Percentiles rank a stretch among this genome's conserved stretches.
phyloP scores from a whole-genome alignment of 805 yeast genomes.

The Candida ponderosae region DNA sequence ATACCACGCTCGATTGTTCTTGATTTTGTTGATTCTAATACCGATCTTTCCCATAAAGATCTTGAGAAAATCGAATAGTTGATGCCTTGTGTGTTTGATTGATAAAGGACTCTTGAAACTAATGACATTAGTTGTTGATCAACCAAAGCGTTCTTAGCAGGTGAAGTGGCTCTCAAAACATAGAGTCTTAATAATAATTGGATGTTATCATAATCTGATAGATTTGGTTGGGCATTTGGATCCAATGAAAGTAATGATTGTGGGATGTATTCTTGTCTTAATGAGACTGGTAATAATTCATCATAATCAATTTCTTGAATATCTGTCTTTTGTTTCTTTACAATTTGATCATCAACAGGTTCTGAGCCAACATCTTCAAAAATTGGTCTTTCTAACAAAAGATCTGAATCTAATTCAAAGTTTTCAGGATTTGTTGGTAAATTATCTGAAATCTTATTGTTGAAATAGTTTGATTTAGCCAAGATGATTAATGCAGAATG shows the following conservation, averaged over 20 bases:
- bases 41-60: constrained; percentile 85
- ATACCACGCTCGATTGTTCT: constrained; percentile 92
- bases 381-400: constrained; percentile 66
- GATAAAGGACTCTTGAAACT: constrained; percentile 60
- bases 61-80: constrained; percentile 78
- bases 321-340: constrained; percentile 29
- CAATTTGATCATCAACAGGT: constrained; percentile 33
- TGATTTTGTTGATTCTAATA: constrained; percentile 71
- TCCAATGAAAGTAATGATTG: constrained; percentile 43
- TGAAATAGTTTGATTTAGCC: constrained; percentile 42
- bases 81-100: constrained; percentile 30
- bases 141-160: constrained; percentile 59
- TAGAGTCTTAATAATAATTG: constrained; percentile 65
- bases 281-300: constrained; percentile 54
- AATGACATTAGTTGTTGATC: constrained; percentile 80
- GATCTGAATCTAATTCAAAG: constrained; percentile 63
- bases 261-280: constrained; percentile 60
- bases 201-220: constrained; percentile 63
- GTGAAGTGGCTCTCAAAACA: constrained; percentile 60
- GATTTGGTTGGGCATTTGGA: constrained; percentile 74
- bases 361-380: constrained; percentile 54
- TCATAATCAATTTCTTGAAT: constrained; percentile 28
- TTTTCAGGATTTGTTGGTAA: constrained; percentile 39
- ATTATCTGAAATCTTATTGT: constrained; percentile 21
- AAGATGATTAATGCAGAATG: constrained; percentile 68